Conservation (phyloP, 306 rosid species). For the Vicia villosa region DNA sequence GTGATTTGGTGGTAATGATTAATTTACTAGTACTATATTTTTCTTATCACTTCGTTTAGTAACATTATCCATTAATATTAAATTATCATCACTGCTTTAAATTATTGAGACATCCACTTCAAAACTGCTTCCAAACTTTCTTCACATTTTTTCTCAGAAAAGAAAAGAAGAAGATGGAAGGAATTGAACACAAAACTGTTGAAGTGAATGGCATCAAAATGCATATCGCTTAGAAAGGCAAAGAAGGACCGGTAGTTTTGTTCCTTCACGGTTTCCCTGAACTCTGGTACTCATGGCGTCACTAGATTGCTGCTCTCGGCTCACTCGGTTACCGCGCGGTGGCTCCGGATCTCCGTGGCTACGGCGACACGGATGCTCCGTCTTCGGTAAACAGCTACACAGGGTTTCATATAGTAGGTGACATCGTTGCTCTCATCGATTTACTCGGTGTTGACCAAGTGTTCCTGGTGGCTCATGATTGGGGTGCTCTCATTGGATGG, state of each 20-base stretch:
- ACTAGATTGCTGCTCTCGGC: constrained; percentile 37
- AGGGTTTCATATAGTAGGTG: constrained; percentile 39
- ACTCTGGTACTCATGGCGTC: constrained; percentile 53
- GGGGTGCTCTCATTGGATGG: constrained; percentile 51
- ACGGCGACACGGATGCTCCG: constrained; percentile 43
- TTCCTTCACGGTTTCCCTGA: constrained; percentile 51
- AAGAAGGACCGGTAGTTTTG: constrained; percentile 21
- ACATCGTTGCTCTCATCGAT: constrained; percentile 33
- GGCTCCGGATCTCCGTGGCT: constrained; percentile 44
- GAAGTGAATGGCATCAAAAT: constrained; percentile 41
- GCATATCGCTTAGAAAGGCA: constrained; percentile 37
- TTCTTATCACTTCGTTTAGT: too few species aligned
- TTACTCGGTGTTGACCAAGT: constrained; percentile 32
- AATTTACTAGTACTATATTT: too few species aligned
- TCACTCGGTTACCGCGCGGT: constrained; percentile 41
- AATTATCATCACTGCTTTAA: too few species aligned
- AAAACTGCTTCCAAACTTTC: neutral
- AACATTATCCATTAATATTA: too few species aligned
- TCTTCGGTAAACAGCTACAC: constrained; percentile 19
- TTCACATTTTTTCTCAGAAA: neutral
- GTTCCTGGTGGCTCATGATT: constrained; percentile 47
- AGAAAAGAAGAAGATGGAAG: neutral
- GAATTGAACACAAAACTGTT: neutral
- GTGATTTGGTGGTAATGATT: too few species aligned
- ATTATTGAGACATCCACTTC: too few species aligned